phyloP scores from a whole-genome alignment of 768 basidiomycete species.

The Lactarius psammicola region DNA sequence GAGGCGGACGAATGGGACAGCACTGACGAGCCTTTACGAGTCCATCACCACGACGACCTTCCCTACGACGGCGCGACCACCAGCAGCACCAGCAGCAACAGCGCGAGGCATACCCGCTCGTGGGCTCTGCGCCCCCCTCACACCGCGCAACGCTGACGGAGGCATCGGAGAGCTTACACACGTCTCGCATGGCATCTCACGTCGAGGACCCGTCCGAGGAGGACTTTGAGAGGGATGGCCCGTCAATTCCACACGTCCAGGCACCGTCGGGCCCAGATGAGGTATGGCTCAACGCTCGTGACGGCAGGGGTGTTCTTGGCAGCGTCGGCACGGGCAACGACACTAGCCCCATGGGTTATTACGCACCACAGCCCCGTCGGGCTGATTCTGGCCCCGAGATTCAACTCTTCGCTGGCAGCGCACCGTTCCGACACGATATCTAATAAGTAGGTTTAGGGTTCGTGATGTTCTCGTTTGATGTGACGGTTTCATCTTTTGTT shows the following conservation, averaged over 20 bases:
- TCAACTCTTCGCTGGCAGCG: slow-evolving; percentile 22
- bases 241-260: background rate
- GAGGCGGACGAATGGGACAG: slow-evolving; percentile 23
- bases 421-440: slow-evolving; percentile 16
- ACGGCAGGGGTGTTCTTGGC: background rate
- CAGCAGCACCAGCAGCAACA: background rate
- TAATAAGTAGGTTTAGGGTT: background rate
- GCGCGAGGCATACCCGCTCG: background rate
- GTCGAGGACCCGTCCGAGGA: slow-evolving; percentile 6
- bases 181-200: slow-evolving; percentile 20
- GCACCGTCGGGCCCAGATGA: slow-evolving; percentile 6
- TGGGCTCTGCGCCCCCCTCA: background rate
- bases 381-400: slow-evolving; percentile 20
- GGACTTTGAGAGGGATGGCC: background rate
- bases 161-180: background rate
- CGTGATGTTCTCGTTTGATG: background rate
- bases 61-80: background rate
- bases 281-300: slow-evolving; percentile 14
- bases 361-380: slow-evolving; percentile 13
- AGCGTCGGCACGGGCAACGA: background rate
- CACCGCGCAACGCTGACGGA: slow-evolving; percentile 7
- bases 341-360: background rate
- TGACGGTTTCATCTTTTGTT: slow-evolving; percentile 9
- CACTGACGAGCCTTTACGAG: slow-evolving; percentile 22
- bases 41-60: background rate